These are phyloP conservation scores for Eutypella sp. DNA, from an alignment of 2,329 filamentous ascomycete genomes.

Conservation along the genomic window DNA sequence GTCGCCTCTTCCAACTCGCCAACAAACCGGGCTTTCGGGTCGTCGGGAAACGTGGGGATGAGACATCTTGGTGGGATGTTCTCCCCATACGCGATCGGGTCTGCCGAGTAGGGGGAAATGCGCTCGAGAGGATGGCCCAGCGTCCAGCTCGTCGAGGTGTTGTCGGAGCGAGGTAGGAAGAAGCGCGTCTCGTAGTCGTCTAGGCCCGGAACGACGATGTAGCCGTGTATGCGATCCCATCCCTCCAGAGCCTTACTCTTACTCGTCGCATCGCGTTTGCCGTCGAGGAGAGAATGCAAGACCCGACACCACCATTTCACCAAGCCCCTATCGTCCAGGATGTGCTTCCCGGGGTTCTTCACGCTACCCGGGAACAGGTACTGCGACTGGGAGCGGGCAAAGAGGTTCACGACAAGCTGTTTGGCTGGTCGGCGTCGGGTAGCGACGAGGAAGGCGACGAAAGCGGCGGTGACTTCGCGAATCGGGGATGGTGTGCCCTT, in stretches of 20 bases:
- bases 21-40: conserved; percentile 87
- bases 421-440: conserved; percentile 59
- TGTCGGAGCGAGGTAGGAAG: conserved; percentile 60
- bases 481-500: conserved; percentile 66
- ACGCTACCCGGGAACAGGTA: conserved; percentile 93
- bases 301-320: conserved; percentile 96
- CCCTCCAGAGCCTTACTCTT: conserved; percentile 25
- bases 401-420: conserved; percentile 77
- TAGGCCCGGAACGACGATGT: conserved; percentile 81
- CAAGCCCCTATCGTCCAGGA: conserved; percentile 82
- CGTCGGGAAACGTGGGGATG: conserved; percentile 88
- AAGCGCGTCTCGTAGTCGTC: conserved; percentile 75
- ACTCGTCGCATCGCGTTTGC: conserved; percentile 28
- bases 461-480: conserved; percentile 66
- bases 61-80: conserved; percentile 73
- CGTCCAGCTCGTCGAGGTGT: conserved; percentile 56
- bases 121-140: conserved; percentile 66
- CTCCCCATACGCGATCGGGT: conserved; percentile 34
- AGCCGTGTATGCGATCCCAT: conserved; percentile 60
- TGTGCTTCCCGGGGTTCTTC: conserved; percentile 80
- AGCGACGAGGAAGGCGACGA: conserved; percentile 70
- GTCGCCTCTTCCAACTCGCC: conserved; percentile 78
- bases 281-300: conserved; percentile 66
- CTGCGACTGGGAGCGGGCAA: conserved; percentile 86
- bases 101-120: conserved; percentile 57